Evolutionary conservation across 805 yeast genomes (phyloP).

Genomic region (Yamadazyma sp.): DNA sequence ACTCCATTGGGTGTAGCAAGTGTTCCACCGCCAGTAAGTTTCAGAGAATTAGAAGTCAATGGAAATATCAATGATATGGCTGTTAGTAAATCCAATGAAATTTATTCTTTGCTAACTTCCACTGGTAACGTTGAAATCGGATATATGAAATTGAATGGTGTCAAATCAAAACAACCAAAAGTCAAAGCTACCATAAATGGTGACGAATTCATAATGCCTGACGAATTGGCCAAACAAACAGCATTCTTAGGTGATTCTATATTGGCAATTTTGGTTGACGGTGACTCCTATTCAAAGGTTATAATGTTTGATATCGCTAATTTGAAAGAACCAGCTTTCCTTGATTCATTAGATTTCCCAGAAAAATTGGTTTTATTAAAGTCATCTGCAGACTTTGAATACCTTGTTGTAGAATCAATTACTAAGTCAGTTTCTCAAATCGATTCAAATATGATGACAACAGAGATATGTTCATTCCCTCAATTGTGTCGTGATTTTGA

Average conservation of each 20-base stretch:
- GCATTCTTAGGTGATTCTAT: constrained; percentile 50
- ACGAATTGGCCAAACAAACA: constrained; percentile 60
- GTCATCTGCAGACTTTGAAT: constrained; percentile 50
- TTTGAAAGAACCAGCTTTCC: constrained; percentile 36
- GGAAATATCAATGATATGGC: constrained; percentile 63
- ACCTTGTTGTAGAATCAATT: constrained; percentile 56
- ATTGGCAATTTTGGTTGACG: constrained; percentile 61
- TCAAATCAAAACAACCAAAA: constrained; percentile 47
- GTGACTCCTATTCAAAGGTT: constrained; percentile 47
- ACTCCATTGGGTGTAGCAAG: constrained; percentile 84
- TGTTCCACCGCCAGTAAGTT: constrained; percentile 93
- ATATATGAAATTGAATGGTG: constrained; percentile 47
- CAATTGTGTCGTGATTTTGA: constrained; percentile 62
- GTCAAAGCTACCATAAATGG: constrained; percentile 28
- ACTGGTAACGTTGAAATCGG: constrained; percentile 28
- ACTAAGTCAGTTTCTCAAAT: constrained; percentile 57
- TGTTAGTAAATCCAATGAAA: constrained; percentile 54
- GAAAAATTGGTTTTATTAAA: constrained; percentile 56
- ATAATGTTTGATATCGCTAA: constrained; percentile 48
- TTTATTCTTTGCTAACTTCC: constrained; percentile 56
- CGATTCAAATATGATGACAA: constrained; percentile 24
- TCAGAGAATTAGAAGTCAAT: constrained; percentile 55
- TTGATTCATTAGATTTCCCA: constrained; percentile 40
- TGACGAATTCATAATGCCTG: constrained; percentile 30
- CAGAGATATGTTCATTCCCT: constrained; percentile 54